Base-by-base conservation (phyloP, 352 stramenopile species). In the Globisporangium alternatum region DNA sequence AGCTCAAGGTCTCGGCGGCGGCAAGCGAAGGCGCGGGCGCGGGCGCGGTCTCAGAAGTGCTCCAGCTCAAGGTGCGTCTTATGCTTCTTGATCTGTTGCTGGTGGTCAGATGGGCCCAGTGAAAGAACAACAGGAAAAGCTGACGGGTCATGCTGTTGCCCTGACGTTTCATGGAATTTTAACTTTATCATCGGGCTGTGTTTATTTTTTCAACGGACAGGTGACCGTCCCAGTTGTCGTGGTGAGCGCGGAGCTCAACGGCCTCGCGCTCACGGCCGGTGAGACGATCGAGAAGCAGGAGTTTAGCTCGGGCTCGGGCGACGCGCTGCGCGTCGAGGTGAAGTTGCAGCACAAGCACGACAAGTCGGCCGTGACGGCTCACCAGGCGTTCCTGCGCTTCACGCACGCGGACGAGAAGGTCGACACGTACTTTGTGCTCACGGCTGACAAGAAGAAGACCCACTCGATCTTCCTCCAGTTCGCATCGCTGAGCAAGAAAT, bases 361-460 rank as follows among this genome's bases (percentile, higher is more conserved):
- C 67, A 80, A 91, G 63, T 76, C 62, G 65, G 57, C 80, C 0
- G 67, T 93, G 49, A 58, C 67, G 2, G 78, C 84, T n/a, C 86
- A 95, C 64, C 86, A 93, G 64, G 84, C 82, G 19, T 89, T 95
- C 68, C 67, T 95, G 21, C 83, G 71, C 58, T 93, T 95, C 66
- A 86, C 73, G 49, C 78, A 93, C 63, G 37, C 30, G 12, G 69
- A 66, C 22, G 69, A 83, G 41, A 78, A 89, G 64, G 81, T 69
- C 7, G 70, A 90, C 39, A 84, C 84, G 51, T 91, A 90, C 72
- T 93, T 95, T 70, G 76, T 89, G 60, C 74, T 95, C 22, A 77
- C 76, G 13, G 61, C 72, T 2, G 73, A 91, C 39, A 60, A 66
- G 43, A 25, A 59, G 9, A 75, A 76, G 62, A 75, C 55, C 28